Evolutionary conservation across 2,329 filamentous ascomycete species (phyloP).

Genomic region (Sarocladium strictum): DNA sequence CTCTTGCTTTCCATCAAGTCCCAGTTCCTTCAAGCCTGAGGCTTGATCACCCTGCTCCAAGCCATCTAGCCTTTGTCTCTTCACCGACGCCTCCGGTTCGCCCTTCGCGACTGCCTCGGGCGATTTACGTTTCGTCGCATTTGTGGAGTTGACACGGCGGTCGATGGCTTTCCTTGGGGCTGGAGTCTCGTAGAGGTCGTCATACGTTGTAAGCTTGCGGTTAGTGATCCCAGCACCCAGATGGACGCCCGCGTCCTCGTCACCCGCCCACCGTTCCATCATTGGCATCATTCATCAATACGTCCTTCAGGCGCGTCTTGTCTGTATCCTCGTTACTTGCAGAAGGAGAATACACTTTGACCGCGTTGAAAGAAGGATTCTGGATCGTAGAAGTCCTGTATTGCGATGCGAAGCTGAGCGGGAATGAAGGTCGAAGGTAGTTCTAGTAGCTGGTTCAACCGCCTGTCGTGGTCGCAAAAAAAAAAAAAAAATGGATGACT

Average conservation of each 20-base stretch:
- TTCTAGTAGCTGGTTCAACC: no score
- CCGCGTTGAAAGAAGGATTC: no score
- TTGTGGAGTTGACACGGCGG: background rate
- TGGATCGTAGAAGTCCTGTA: background rate
- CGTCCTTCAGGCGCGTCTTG: background rate
- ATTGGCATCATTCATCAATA: background rate
- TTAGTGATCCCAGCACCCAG: background rate
- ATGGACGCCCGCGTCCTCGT: background rate
- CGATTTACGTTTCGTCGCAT: slow-evolving; percentile 1
- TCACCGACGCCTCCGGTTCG: background rate
- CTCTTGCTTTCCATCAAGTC: background rate
- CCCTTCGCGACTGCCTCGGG: background rate
- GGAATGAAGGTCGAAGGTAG: background rate
- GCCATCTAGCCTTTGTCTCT: background rate
- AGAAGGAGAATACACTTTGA: no score
- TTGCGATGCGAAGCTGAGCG: background rate
- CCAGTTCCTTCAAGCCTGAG: background rate
- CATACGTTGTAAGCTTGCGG: background rate
- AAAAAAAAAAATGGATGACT: slow-evolving; percentile 5
- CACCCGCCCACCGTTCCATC: background rate
- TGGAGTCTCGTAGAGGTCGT: background rate
- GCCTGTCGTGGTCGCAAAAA: background rate
- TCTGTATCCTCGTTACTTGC: background rate
- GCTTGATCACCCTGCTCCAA: background rate
- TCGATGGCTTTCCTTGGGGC: background rate